Conservation (phyloP, 1,284 basidiomycete species). For the Athelia sp. region DNA sequence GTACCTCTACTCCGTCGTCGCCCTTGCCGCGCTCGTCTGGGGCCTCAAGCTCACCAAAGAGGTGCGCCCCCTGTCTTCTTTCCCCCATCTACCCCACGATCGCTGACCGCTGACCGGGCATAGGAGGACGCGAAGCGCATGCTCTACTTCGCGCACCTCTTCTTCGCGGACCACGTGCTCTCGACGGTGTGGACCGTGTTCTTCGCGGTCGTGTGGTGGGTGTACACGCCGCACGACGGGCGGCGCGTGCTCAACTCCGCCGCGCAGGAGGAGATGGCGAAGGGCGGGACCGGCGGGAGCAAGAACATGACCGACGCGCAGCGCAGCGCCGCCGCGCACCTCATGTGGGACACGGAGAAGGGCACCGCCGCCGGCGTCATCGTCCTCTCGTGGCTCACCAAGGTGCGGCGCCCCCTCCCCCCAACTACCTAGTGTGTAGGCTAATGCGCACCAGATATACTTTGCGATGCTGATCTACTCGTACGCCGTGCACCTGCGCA, state of each 20-base stretch:
- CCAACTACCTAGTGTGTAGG: too few species aligned
- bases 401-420: conserved; percentile 50
- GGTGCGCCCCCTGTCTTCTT: too few species aligned
- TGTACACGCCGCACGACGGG: conserved; percentile 89
- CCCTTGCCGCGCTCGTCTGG: conserved; percentile 82
- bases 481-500: conserved; percentile 89
- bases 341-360: conserved; percentile 90
- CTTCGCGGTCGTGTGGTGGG: conserved; percentile 90
- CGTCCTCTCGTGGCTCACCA: conserved; percentile 80
- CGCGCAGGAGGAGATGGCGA: conserved; percentile 82
- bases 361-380: conserved; percentile 77
- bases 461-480: conserved; percentile 91
- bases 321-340: conserved; percentile 65
- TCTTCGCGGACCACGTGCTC: conserved; percentile 88
- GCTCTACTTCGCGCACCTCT: conserved; percentile 89
- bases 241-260: conserved; percentile 72
- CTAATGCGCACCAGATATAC: conserved; percentile 73
- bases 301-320: conserved; percentile 58
- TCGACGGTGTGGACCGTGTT: conserved; percentile 90
- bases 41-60: conserved; percentile 82
- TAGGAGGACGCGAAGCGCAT: conserved; percentile 87
- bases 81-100: too few species aligned
- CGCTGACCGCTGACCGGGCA: conserved; percentile 13
- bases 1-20: conserved; percentile 89
- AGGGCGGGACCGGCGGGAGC: conserved; percentile 39